Evolutionary conservation across 1,284 basidiomycete species (phyloP).

Genomic region (Chalciporus piperatoides): DNA sequence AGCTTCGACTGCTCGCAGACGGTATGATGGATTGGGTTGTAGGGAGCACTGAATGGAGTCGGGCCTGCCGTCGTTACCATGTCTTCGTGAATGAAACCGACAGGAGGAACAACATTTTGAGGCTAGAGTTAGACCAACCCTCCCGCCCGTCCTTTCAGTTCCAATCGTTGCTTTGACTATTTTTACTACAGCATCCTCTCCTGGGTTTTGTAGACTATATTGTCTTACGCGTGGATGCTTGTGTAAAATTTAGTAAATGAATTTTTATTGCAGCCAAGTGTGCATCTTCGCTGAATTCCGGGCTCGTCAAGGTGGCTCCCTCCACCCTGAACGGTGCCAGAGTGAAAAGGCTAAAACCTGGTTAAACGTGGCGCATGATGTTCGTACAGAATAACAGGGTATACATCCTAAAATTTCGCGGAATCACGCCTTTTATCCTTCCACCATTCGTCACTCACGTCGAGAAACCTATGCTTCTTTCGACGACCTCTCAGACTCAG

Average conservation of each 20-base stretch:
- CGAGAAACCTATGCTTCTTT: not conserved
- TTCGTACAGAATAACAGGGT: not conserved
- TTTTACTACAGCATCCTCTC: too few species aligned
- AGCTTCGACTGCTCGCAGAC: conserved; percentile 24
- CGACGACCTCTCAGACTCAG: not conserved
- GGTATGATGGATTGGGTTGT: conserved; percentile 27
- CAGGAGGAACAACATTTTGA: conserved; percentile 18
- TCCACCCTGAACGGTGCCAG: too few species aligned
- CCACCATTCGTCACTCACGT: not conserved
- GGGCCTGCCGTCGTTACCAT: conserved; percentile 25
- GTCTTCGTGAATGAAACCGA: conserved; percentile 25
- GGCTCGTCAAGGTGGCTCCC: too few species aligned
- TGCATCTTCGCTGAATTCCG: too few species aligned
- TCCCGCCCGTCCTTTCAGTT: too few species aligned
- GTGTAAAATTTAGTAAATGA: too few species aligned
- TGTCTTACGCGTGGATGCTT: too few species aligned
- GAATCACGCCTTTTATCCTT: not conserved
- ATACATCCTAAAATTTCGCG: not conserved
- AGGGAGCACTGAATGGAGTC: conserved; percentile 30
- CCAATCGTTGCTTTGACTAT: too few species aligned
- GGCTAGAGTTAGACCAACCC: too few species aligned
- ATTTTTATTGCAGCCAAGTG: too few species aligned
- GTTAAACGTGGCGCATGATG: not conserved
- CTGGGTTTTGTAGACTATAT: too few species aligned
- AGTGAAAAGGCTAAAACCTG: not conserved